These are phyloP conservation scores for Malus hybrid DNA, from an alignment of 331 rosid genomes.

Conservation along the genomic window DNA sequence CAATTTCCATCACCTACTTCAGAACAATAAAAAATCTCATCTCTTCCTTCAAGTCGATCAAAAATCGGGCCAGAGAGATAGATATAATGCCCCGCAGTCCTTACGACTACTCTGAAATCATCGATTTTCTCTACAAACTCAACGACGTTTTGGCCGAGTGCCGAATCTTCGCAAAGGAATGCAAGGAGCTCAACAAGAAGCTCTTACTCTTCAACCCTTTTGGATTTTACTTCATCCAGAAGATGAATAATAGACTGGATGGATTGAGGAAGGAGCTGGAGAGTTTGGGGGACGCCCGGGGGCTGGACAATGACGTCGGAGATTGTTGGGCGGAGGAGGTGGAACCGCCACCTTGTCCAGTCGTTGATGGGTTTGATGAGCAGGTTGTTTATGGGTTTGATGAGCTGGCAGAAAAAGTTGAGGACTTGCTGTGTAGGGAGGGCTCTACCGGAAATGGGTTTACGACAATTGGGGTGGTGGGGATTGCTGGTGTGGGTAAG, in stretches of 20 bases:
- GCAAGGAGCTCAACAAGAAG: not conserved
- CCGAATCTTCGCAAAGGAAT: not conserved
- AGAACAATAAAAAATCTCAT: not conserved
- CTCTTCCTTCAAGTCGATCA: not conserved
- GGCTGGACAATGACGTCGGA: not conserved
- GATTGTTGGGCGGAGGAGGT: too few relatives aligned
- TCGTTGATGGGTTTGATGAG: not conserved
- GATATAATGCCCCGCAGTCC: not conserved
- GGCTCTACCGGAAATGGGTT: not conserved
- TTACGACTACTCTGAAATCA: not conserved
- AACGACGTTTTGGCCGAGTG: not conserved
- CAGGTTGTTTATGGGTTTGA: not conserved
- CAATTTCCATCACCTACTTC: not conserved
- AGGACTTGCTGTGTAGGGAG: not conserved
- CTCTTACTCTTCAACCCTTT: not conserved
- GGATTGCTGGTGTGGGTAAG: constrained; percentile 4
- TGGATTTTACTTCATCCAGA: not conserved
- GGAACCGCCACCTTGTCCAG: too few relatives aligned
- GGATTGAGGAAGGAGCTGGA: not conserved
- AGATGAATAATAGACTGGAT: not conserved
- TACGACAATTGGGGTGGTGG: not conserved
- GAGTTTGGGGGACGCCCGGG: not conserved
- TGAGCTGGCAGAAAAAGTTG: not conserved
- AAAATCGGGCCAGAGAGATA: not conserved
- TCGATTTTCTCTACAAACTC: not conserved